Conservation (phyloP, 129 eudicot species). For the Smallanthus sonchifolius region DNA sequence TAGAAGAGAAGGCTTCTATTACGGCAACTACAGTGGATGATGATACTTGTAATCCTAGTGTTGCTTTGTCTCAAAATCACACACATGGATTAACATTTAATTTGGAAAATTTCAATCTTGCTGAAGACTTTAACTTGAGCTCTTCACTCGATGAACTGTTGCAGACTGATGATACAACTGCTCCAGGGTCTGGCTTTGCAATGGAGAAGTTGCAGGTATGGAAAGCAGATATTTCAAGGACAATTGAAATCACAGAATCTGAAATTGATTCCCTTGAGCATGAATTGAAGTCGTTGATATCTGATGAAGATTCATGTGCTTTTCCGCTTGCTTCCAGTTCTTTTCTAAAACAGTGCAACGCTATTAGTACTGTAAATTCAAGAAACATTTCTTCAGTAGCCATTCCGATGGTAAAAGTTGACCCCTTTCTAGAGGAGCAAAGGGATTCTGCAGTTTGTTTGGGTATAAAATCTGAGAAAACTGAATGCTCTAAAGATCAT, state of each 20-base stretch:
- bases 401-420: conserved; percentile 20
- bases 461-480: conserved; percentile 24
- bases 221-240: conserved; percentile 68
- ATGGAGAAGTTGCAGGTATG: conserved; percentile 60
- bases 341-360: conserved; percentile 22
- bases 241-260: conserved; percentile 71
- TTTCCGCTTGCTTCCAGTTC: conserved; percentile 36
- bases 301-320: conserved; percentile 29
- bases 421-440: conserved; percentile 15
- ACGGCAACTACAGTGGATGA: conserved; percentile 30
- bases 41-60: conserved; percentile 44
- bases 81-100: conserved; percentile 46
- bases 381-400: conserved; percentile 36
- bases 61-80: conserved; percentile 38
- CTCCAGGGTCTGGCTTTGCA: conserved; percentile 46
- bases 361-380: conserved; percentile 34
- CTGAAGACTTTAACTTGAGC: conserved; percentile 46
- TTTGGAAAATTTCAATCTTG: conserved; percentile 52
- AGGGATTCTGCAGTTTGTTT: conserved; percentile 18
- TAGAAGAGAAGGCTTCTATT: conserved; percentile 48
- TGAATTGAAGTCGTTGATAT: conserved; percentile 53
- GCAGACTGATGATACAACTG: conserved; percentile 42
- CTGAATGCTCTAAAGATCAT: conserved; percentile 24
- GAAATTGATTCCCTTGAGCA: conserved; percentile 86
- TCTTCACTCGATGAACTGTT: conserved; percentile 49